These are phyloP conservation scores for Wickerhamomyces strasburgensis DNA, from an alignment of 805 yeast species.

Conservation along the genomic window DNA sequence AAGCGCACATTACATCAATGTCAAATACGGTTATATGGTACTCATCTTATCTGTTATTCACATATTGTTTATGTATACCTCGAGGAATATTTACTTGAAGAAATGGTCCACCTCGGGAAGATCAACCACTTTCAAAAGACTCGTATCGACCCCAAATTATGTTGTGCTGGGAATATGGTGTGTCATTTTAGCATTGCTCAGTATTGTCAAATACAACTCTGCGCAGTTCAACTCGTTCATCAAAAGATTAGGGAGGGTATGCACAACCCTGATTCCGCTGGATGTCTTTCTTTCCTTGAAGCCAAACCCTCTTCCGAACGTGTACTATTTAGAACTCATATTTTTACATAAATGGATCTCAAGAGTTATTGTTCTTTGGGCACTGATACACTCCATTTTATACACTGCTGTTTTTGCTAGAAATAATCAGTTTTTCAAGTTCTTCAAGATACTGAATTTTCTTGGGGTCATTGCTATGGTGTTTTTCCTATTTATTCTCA, in stretches of 20 bases:
- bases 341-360: constrained; percentile 70
- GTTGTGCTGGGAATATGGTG: constrained; percentile 33
- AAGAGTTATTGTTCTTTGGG: constrained; percentile 43
- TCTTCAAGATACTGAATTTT: constrained; percentile 38
- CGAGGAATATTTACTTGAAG: constrained; percentile 29
- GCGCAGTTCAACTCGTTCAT: constrained; percentile 33
- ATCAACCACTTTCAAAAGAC: constrained; percentile 30
- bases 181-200: constrained; percentile 27
- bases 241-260: constrained; percentile 59
- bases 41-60: constrained; percentile 39
- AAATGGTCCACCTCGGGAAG: constrained; percentile 37
- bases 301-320: constrained; percentile 46
- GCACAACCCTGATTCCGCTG: constrained; percentile 54
- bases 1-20: constrained; percentile 48
- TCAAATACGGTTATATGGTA: constrained; percentile 55
- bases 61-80: constrained; percentile 29
- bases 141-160: constrained; percentile 32
- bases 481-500: constrained; percentile 31
- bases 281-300: constrained; percentile 51
- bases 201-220: constrained; percentile 31
- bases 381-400: constrained; percentile 47
- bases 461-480: constrained; percentile 46
- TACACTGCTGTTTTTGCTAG: constrained; percentile 45
- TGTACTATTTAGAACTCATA: constrained; percentile 49
- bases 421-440: constrained; percentile 32